These are phyloP conservation scores for Penicillium sp. DNA, from an alignment of 2,329 filamentous ascomycete genomes.

Conservation along the genomic window DNA sequence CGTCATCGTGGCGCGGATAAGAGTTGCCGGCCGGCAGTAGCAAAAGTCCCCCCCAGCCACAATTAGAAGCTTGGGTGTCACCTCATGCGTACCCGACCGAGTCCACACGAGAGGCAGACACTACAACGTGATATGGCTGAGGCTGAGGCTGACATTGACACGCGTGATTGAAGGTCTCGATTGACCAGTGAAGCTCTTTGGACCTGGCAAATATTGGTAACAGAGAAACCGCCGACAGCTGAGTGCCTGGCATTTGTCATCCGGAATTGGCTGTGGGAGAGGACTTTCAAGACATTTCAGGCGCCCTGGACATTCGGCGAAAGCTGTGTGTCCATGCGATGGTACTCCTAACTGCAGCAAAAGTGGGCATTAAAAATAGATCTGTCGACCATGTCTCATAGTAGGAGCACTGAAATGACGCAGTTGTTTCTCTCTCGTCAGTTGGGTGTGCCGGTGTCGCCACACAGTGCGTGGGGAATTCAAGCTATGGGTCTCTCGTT, in stretches of 20 bases:
- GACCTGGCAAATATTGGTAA: background rate
- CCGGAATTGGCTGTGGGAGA: background rate
- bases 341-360: too few species aligned
- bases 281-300: background rate
- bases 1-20: constrained; percentile 4
- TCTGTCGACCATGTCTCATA: too few species aligned
- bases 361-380: background rate
- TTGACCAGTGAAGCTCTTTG: background rate
- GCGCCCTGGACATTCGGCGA: background rate
- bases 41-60: background rate
- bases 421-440: background rate
- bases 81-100: background rate
- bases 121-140: background rate
- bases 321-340: background rate
- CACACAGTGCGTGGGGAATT: background rate
- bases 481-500: too few species aligned
- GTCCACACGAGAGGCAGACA: background rate
- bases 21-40: background rate
- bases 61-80: constrained; percentile 1
- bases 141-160: background rate
- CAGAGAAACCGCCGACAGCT: background rate
- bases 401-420: background rate
- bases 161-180: background rate
- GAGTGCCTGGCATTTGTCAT: background rate
- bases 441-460: background rate